These are phyloP conservation scores for Dactylella cylindrospora DNA, from an alignment of 2,329 filamentous ascomycete genomes.

Conservation along the genomic window DNA sequence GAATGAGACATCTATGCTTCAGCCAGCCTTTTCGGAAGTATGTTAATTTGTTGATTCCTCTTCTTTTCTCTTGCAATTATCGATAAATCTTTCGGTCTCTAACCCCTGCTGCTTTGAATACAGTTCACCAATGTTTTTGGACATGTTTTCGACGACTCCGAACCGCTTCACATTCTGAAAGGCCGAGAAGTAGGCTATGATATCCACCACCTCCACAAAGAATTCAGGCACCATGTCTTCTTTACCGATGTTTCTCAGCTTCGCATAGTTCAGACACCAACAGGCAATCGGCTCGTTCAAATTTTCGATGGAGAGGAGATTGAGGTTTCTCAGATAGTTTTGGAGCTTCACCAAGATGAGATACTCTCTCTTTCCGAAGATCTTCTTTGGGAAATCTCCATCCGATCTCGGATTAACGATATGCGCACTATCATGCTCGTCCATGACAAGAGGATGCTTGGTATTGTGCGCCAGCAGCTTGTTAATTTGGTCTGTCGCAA, in stretches of 20 bases:
- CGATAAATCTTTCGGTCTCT: slow-evolving; percentile 36
- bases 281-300: slow-evolving; percentile 10
- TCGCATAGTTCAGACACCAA: slow-evolving; percentile 2
- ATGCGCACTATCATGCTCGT: slow-evolving; percentile 53
- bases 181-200: slow-evolving; percentile 53
- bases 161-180: slow-evolving; percentile 53
- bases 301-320: slow-evolving; percentile 48
- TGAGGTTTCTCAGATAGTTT: slow-evolving; percentile 52
- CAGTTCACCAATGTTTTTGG: slow-evolving; percentile 51
- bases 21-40: slow-evolving; percentile 25
- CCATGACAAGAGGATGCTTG: slow-evolving; percentile 55
- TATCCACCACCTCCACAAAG: slow-evolving; percentile 52
- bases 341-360: slow-evolving; percentile 54
- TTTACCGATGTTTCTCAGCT: slow-evolving; percentile 47
- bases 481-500: slow-evolving; percentile 42
- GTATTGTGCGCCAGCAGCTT: slow-evolving; percentile 52
- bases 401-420: slow-evolving; percentile 53
- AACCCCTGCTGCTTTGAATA: slow-evolving; percentile 47
- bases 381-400: slow-evolving; percentile 51
- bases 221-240: slow-evolving; percentile 18
- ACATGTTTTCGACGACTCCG: slow-evolving; percentile 49
- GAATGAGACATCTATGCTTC: slow-evolving; percentile 1
- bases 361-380: slow-evolving; percentile 50
- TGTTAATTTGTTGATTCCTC: too few species aligned
- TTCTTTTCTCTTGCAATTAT: too few species aligned